These are phyloP conservation scores for Acephala macrosclerotiorum DNA, from an alignment of 2,329 filamentous ascomycete species.

Conservation along the genomic window DNA sequence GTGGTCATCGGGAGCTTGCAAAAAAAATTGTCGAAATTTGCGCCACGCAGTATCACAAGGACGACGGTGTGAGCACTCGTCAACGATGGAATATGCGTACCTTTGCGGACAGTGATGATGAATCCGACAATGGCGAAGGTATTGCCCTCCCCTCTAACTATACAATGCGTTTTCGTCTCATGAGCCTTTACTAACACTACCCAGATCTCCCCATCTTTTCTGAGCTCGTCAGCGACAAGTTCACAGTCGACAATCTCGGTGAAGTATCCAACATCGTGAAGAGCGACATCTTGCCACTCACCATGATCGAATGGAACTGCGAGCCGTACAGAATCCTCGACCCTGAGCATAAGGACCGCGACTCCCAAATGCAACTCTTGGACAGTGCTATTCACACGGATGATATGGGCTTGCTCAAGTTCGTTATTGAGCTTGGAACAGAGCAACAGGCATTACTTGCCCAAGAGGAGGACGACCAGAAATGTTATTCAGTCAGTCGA, in stretches of 20 bases:
- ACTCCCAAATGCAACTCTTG: slow-evolving; percentile 24
- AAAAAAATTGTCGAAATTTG: slow-evolving; percentile 74
- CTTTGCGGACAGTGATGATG: slow-evolving; percentile 30
- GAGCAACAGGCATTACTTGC: slow-evolving; percentile 37
- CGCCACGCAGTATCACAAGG: slow-evolving; percentile 70
- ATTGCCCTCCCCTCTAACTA: neutral
- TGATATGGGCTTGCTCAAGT: slow-evolving; percentile 40
- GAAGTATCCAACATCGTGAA: slow-evolving; percentile 73
- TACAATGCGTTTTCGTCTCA: neutral
- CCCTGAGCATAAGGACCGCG: slow-evolving; percentile 6
- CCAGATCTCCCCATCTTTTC: slow-evolving; percentile 54
- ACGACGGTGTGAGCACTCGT: slow-evolving; percentile 44
- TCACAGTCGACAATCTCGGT: slow-evolving; percentile 80
- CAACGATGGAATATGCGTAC: slow-evolving; percentile 51
- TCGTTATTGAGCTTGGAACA: slow-evolving; percentile 36
- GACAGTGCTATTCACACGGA: slow-evolving; percentile 35
- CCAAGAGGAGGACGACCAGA: slow-evolving; percentile 37
- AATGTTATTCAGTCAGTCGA: slow-evolving; percentile 40
- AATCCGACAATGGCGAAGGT: slow-evolving; percentile 36
- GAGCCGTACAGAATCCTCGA: slow-evolving; percentile 43
- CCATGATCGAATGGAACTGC: slow-evolving; percentile 54
- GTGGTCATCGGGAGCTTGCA: slow-evolving; percentile 70
- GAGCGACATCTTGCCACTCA: slow-evolving; percentile 63
- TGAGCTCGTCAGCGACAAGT: slow-evolving; percentile 69
- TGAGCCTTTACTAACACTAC: neutral